Evolutionary conservation across 192 early-diverging fungal species (phyloP), one percentile per base, ranked within the genome.

Genomic region (Ramicandelaber brevisporus): DNA sequence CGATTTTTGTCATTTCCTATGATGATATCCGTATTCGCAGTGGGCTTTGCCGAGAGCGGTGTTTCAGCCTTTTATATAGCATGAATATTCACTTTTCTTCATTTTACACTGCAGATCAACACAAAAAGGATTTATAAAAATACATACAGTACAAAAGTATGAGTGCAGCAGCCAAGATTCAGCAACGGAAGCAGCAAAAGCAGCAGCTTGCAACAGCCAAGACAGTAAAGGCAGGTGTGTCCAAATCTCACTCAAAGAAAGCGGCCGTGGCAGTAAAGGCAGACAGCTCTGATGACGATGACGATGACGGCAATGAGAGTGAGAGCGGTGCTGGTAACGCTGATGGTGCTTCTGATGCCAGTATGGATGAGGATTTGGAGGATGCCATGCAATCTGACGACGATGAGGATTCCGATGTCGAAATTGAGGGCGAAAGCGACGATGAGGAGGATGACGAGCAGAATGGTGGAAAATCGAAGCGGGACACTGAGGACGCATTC

Each of bases 371-470:
- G 15, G 50, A 36, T 4, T 28, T 21, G 19, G 43, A 49, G 33
- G 40, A 30, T 36, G 57, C 48, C 11, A 60, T 52, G 24, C 35
- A 34, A 5, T 16, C 31, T 0, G 45, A 37, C 8, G 33, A 44
- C 21, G 31, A 34, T 10, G 37, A 39, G 13, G 20, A 43, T 7
- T 37, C 50, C 25, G 44, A 43, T 29, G 44, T 49, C 26, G 48
- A 42, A 12, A 45, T 49, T 9, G 34, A 56, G 12, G 37, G 46
- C 14, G 57, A 50, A 2, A 47, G 48, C 5, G 38, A 50, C 31
- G 30, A 40, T 14, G 46, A 43, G 29, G 30, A 46, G 26, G 41
- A 59, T 11, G 47, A 41, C 10, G 53, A 50, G 17, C 50, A 48
- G 2, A 27, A 20, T 20, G 17, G 16, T n/a, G 53, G 50, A 16